Base-by-base conservation (phyloP, 148 eudicot genomes). In the Rhododendron mucronatum region DNA sequence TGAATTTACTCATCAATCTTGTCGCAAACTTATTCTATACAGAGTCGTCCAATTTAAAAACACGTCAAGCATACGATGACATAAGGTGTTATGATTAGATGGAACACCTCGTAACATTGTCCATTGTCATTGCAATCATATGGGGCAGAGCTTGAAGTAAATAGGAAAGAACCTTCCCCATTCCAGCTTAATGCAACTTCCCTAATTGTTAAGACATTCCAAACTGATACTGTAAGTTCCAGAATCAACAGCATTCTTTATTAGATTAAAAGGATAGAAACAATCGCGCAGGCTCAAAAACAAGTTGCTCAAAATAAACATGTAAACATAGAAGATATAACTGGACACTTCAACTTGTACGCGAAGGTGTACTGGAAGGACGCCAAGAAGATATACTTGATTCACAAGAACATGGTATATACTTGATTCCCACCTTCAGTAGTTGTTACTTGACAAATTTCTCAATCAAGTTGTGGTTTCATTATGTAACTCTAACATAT, bases 81-180 rank as follows among this genome's bases (percentile, higher is more conserved):
- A n/a, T n/a, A n/a, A n/a, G n/a, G n/a, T n/a, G n/a, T n/a, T n/a
- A n/a, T n/a, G n/a, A n/a, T n/a, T n/a, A n/a, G n/a, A n/a, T n/a
- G n/a, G n/a, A n/a, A n/a, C 61, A 96, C 99, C 98, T 96, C 98
- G 83, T 95, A 90, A 90, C 98, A 95, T 61, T 77, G 51, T 82
- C 99, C 99, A 90, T 95, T 95, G 90, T 96, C 99, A 55, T 85
- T 57, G 88, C 98, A 92, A 87, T 95, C 96, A 93, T 91, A 93
- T 35, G 92, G 92, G 51, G 97, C 99, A 71, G 98, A 91, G 92
- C 99, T 95, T 85, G 99, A 95, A 61, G 99, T 96, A 90, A 96
- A 96, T 28, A 95, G 89, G 82, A 96, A 94, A 82, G 92, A 91
- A 81, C 99, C 99, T 85, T 94, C 92, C 35, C 99, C 97, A 84